phyloP scores from a whole-genome alignment of 495 filamentous ascomycete genomes.

The Delitschia confertaspora region DNA sequence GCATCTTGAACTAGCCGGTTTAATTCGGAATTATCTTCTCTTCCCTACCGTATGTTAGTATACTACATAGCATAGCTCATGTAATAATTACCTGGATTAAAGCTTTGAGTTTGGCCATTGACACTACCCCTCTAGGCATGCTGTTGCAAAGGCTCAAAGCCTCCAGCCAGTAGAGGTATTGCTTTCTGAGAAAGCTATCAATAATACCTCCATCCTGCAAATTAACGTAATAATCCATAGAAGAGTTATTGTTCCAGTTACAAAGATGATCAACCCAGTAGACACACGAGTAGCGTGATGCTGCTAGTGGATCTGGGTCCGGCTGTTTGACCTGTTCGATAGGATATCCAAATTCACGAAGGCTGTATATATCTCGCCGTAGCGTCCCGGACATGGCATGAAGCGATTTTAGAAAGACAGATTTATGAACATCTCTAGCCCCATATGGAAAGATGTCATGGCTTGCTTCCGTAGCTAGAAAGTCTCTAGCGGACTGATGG shows the following conservation, averaged over 20 bases:
- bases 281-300: conserved; percentile 11
- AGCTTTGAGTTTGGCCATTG: conserved; percentile 7
- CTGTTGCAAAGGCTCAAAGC: conserved; percentile 30
- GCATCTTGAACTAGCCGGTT: conserved; percentile 27
- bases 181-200: conserved; percentile 33
- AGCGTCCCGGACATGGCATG: conserved; percentile 28
- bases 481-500: conserved; percentile 10
- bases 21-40: conserved; percentile 4
- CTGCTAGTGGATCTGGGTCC: conserved; percentile 9
- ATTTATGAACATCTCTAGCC: conserved; percentile 10
- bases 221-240: conserved; percentile 1
- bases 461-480: conserved; percentile 1
- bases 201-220: conserved; percentile 27
- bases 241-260: conserved; percentile 17
- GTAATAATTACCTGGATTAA: conserved; percentile 3
- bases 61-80: not conserved
- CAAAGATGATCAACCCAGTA: conserved; percentile 10
- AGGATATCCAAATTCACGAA: conserved; percentile 5
- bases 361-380: conserved; percentile 28
- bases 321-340: conserved; percentile 1
- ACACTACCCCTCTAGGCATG: conserved; percentile 29
- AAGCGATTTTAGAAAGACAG: conserved; percentile 27
- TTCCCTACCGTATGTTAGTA: conserved; percentile 9
- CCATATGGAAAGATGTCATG: conserved; percentile 15
- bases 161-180: conserved; percentile 43